These are phyloP conservation scores for Talaromyces atroroseus DNA, from an alignment of 2,329 filamentous ascomycete species.

Conservation along the genomic window DNA sequence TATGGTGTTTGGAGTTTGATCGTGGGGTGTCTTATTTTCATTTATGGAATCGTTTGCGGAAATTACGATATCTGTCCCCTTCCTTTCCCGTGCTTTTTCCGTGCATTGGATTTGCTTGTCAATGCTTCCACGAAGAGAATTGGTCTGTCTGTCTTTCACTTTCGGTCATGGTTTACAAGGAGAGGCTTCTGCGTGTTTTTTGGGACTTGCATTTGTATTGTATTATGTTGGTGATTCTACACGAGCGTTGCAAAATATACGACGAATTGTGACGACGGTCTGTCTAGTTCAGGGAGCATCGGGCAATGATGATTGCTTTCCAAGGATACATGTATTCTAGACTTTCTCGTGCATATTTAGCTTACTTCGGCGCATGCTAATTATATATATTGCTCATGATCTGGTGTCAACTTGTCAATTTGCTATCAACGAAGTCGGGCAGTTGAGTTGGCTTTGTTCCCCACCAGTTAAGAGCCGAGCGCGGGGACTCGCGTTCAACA, in stretches of 20 bases:
- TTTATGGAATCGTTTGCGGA: not conserved
- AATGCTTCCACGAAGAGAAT: not conserved
- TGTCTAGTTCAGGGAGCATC: not conserved
- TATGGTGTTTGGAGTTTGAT: constrained; percentile 3
- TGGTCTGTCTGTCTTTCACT: not conserved
- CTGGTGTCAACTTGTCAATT: no score
- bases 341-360: not conserved
- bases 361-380: not conserved
- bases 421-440: no score
- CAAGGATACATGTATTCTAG: not conserved
- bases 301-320: not conserved
- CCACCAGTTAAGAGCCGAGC: not conserved
- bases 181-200: constrained; percentile 4
- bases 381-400: no score
- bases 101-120: constrained; percentile 6
- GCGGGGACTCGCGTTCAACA: constrained; percentile 2
- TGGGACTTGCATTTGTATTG: not conserved
- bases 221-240: not conserved
- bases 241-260: not conserved
- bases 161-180: not conserved
- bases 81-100: not conserved
- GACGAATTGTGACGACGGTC: not conserved
- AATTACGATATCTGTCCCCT: no score
- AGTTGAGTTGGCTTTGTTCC: no score
- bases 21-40: not conserved